Percentiles rank a stretch among this genome's conserved stretches.
Conservation (phyloP, 257 asterid genomes). For the Solanum bulbocastanum region DNA sequence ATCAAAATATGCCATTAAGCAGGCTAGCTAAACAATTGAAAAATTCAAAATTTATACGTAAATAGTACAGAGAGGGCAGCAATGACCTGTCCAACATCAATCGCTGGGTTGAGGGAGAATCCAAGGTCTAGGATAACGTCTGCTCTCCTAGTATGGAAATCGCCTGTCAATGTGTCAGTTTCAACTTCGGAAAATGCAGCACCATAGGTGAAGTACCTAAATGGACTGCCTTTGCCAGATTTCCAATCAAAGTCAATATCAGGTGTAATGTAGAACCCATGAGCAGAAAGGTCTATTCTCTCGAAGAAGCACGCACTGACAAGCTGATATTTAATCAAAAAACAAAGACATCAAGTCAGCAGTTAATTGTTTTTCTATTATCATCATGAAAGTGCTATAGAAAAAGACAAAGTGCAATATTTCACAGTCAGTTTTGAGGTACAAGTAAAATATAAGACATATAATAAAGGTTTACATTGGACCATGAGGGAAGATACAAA, state of each 20-base stretch:
- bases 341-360: background rate
- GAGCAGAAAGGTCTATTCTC: constrained; percentile 93
- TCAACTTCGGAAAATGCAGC: constrained; percentile 95
- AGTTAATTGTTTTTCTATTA: background rate
- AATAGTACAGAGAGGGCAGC: background rate
- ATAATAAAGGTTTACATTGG: background rate
- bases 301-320: constrained; percentile 74
- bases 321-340: constrained; percentile 39
- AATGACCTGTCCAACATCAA: constrained; percentile 89
- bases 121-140: constrained; percentile 83
- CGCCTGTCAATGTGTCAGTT: constrained; percentile 88
- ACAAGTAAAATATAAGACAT: background rate
- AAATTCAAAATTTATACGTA: background rate
- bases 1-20: background rate
- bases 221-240: constrained; percentile 66
- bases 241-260: constrained; percentile 76
- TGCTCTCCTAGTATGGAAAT: constrained; percentile 85
- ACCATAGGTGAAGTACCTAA: constrained; percentile 79
- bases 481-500: background rate
- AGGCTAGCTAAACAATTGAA: background rate
- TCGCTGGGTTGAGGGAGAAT: constrained; percentile 83
- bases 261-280: constrained; percentile 78
- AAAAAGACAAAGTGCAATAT: background rate
- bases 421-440: background rate
- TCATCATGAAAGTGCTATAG: background rate